Evolutionary conservation across 2,329 filamentous ascomycete genomes (phyloP).

Genomic region (Aspergillus eucalypticola): DNA sequence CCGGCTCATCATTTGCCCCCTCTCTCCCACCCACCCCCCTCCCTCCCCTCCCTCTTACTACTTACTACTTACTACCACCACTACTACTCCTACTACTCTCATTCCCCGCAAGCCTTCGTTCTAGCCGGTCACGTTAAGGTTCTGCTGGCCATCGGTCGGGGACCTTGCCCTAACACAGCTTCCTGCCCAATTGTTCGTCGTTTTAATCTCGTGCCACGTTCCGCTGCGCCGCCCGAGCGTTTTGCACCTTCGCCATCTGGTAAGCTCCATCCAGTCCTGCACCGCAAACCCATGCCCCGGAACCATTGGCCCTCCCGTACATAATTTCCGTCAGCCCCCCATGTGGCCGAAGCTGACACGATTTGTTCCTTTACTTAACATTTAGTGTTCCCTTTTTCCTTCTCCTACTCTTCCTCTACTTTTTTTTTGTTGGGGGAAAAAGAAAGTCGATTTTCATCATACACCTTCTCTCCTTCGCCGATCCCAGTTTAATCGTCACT

Average conservation of each 20-base stretch:
- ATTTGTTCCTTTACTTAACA: constrained; percentile 8
- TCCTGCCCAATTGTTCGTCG: constrained; percentile 25
- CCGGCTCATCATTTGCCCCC: not conserved
- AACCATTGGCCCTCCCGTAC: constrained; percentile 11
- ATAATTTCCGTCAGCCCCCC: constrained; percentile 11
- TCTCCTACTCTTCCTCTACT: not conserved
- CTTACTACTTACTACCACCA: not conserved
- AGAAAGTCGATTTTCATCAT: not conserved
- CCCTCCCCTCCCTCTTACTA: not conserved
- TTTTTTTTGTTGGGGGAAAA: not conserved
- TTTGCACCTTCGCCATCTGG: constrained; percentile 20
- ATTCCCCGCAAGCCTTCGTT: constrained; percentile 12
- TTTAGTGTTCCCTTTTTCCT: constrained; percentile 6
- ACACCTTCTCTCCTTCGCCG: not conserved
- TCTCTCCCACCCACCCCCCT: not conserved
- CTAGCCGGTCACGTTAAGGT: constrained; percentile 15
- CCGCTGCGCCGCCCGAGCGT: constrained; percentile 20
- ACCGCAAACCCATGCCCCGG: constrained; percentile 14
- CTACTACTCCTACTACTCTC: constrained; percentile 6
- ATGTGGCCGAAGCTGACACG: constrained; percentile 7
- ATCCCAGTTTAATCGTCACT: not conserved
- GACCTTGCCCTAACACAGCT: constrained; percentile 20
- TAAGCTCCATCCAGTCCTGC: constrained; percentile 20
- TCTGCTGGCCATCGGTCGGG: constrained; percentile 19
- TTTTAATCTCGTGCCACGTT: constrained; percentile 26